Conservation (phyloP, 2,329 filamentous ascomycete species). For the Cordyceps militaris region DNA sequence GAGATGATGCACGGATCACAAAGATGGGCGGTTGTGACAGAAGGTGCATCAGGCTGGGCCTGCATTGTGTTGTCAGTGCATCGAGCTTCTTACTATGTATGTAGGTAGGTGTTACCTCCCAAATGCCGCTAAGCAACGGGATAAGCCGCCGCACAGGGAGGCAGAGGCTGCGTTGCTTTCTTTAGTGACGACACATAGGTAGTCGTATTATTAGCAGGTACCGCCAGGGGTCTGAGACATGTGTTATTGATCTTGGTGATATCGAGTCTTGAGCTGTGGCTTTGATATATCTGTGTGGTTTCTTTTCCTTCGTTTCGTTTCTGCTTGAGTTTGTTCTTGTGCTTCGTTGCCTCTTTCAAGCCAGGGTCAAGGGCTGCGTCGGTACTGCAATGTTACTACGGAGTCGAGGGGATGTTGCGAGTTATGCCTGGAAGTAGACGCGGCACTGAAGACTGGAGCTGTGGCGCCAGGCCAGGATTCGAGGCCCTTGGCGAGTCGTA, state of each 20-base stretch:
- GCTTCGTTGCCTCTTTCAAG: background rate
- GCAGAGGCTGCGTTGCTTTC: background rate
- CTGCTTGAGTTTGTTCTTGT: background rate
- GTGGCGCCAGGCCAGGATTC: background rate
- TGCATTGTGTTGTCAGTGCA: background rate
- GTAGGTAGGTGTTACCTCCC: background rate
- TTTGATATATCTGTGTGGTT: background rate
- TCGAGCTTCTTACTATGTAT: background rate
- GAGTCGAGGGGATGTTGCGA: background rate
- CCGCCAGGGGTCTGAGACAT: background rate
- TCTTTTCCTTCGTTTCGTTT: background rate
- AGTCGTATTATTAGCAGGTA: background rate
- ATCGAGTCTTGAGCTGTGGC: background rate
- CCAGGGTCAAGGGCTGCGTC: background rate
- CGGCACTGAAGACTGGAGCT: background rate
- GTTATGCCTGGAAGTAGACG: background rate
- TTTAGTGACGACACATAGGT: background rate
- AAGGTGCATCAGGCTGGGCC: background rate
- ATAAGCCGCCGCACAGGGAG: no score
- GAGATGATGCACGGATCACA: background rate
- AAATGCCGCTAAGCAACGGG: background rate
- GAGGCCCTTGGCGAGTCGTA: background rate
- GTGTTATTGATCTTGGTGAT: background rate
- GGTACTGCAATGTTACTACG: background rate
- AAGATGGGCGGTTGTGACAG: background rate